phyloP scores from a whole-genome alignment of 2,329 filamentous ascomycete species.

The Nemania bipapillata region DNA sequence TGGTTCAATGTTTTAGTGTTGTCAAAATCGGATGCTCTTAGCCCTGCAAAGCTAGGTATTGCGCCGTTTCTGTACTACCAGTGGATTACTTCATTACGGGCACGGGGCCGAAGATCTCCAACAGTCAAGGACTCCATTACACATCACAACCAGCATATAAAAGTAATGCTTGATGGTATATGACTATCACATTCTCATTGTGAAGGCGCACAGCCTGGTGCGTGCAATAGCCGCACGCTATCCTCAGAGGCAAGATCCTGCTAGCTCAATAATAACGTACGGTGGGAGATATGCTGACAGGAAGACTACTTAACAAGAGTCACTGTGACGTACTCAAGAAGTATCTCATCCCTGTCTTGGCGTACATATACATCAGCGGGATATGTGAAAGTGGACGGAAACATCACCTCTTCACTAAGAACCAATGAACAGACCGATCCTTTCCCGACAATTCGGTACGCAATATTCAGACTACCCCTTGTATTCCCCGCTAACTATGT shows the following conservation, averaged over 20 bases:
- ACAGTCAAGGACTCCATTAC: neutral
- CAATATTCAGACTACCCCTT: conserved; percentile 19
- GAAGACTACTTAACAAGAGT: conserved; percentile 1
- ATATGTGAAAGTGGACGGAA: conserved; percentile 18
- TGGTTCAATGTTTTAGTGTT: no score
- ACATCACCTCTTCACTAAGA: conserved; percentile 12
- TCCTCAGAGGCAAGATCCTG: neutral
- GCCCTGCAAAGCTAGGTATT: neutral
- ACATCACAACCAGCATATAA: neutral
- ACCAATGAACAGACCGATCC: conserved; percentile 26
- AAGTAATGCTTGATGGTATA: neutral
- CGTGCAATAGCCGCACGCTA: neutral
- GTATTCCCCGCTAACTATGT: conserved; percentile 24
- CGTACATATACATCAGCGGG: conserved; percentile 26
- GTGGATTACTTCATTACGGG: neutral
- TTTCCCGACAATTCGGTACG: conserved; percentile 30
- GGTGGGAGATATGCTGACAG: neutral
- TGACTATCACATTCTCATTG: conserved; percentile 4
- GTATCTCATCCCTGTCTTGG: conserved; percentile 23
- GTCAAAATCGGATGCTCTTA: neutral
- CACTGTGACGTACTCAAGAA: conserved; percentile 11
- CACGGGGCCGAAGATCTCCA: neutral
- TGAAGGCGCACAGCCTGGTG: neutral
- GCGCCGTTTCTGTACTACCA: conserved; percentile 26
- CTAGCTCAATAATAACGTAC: neutral